Conservation (phyloP, 306 rosid species). For the Dryas alaskensis region DNA sequence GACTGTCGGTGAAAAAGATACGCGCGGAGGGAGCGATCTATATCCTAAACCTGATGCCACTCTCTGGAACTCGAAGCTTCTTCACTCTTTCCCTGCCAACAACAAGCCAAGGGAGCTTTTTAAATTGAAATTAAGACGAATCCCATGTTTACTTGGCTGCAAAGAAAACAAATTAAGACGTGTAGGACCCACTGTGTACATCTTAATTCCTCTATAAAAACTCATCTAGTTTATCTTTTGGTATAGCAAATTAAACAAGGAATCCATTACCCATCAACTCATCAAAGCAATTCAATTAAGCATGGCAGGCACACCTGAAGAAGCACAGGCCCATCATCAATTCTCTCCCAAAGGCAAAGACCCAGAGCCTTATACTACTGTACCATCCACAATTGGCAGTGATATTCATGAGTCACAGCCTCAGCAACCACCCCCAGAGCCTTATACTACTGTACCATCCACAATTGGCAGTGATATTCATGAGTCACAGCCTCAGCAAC, state of each 20-base stretch:
- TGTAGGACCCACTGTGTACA: background rate
- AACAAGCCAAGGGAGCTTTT: too few relatives aligned
- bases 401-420: slow-evolving; percentile 3
- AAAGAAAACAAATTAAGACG: background rate
- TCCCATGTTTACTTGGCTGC: background rate
- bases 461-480: too few relatives aligned
- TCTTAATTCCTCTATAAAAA: background rate
- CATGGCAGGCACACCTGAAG: slow-evolving; percentile 30
- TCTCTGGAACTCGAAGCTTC: slow-evolving; percentile 12
- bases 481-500: too few relatives aligned
- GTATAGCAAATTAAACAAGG: too few relatives aligned
- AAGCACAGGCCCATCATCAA: background rate
- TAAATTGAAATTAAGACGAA: too few relatives aligned
- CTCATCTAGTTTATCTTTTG: too few relatives aligned
- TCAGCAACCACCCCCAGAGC: too few relatives aligned
- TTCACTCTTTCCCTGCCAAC: background rate
- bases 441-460: too few relatives aligned
- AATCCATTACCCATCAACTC: background rate
- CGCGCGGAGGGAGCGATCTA: too few relatives aligned
- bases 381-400: background rate
- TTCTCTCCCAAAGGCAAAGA: background rate
- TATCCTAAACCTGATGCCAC: background rate
- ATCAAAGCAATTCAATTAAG: background rate
- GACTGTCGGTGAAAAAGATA: background rate
- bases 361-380: background rate